Evolutionary conservation across 2,329 filamentous ascomycete species (phyloP).

Genomic region (Xenoacremonium recifei): DNA sequence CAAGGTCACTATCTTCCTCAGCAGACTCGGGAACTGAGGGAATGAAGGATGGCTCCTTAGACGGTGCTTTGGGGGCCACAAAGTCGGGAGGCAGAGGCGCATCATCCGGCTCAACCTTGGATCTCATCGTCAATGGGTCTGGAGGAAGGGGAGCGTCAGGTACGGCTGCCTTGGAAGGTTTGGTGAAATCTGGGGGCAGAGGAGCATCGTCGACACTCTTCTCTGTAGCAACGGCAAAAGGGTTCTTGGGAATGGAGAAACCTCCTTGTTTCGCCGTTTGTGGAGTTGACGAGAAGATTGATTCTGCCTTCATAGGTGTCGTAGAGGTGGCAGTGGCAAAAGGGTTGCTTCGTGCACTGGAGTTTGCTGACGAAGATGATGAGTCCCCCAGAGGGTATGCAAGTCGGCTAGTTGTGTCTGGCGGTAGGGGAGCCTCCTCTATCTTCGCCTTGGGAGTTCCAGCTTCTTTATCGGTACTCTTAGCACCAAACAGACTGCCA

Average conservation of each 20-base stretch:
- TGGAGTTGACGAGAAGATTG: slow-evolving; percentile 31
- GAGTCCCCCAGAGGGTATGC: slow-evolving; percentile 49
- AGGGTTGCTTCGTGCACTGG: slow-evolving; percentile 30
- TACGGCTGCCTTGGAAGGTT: slow-evolving; percentile 17
- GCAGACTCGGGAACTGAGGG: slow-evolving; percentile 35
- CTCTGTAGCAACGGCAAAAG: not conserved
- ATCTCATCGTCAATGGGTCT: no score
- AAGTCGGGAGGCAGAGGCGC: slow-evolving; percentile 35
- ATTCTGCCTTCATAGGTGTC: slow-evolving; percentile 31
- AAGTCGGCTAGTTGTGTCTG: slow-evolving; percentile 54
- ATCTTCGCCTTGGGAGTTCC: slow-evolving; percentile 32
- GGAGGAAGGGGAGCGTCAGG: slow-evolving; percentile 1
- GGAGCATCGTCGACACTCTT: slow-evolving; percentile 19
- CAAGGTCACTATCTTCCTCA: slow-evolving; percentile 40
- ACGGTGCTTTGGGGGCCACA: slow-evolving; percentile 27
- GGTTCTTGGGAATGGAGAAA: slow-evolving; percentile 8
- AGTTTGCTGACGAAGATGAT: slow-evolving; percentile 50
- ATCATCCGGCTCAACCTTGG: slow-evolving; percentile 16
- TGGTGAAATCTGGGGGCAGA: slow-evolving; percentile 33
- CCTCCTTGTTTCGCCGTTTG: slow-evolving; percentile 13
- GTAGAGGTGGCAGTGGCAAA: slow-evolving; percentile 28
- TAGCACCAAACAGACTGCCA: slow-evolving; percentile 23
- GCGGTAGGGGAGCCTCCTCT: slow-evolving; percentile 46
- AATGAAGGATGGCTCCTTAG: slow-evolving; percentile 29
- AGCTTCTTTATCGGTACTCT: slow-evolving; percentile 11